These are phyloP conservation scores for Periglandula ipomoeae DNA, from an alignment of 2,329 filamentous ascomycete genomes.

Conservation along the genomic window DNA sequence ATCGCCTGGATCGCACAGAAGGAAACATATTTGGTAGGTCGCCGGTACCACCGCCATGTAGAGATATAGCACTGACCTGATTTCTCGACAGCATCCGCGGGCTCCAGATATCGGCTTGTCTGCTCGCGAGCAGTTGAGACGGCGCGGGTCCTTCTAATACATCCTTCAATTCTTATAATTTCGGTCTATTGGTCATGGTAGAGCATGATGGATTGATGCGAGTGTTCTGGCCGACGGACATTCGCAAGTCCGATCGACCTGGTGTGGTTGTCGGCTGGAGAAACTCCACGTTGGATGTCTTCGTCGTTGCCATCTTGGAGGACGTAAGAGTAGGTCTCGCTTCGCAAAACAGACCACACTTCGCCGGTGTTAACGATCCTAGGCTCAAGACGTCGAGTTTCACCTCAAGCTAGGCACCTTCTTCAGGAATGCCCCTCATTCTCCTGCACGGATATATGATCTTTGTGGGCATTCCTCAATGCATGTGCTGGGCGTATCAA, in stretches of 20 bases:
- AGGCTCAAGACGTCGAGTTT: conserved; percentile 76
- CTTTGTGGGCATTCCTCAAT: conserved; percentile 76
- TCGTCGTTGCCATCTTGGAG: conserved; percentile 82
- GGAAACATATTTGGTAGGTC: conserved; percentile 69
- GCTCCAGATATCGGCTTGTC: conserved; percentile 73
- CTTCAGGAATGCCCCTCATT: conserved; percentile 72
- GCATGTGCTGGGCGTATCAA: conserved; percentile 78
- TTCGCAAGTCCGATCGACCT: conserved; percentile 58
- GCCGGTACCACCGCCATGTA: neutral
- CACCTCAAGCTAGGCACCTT: conserved; percentile 77
- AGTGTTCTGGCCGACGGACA: conserved; percentile 95
- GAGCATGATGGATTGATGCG: conserved; percentile 86
- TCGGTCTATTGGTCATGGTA: conserved; percentile 46
- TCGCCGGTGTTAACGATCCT: conserved; percentile 1
- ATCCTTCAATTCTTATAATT: conserved; percentile 13
- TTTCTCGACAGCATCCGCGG: conserved; percentile 62
- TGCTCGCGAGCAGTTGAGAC: conserved; percentile 86
- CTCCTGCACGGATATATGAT: conserved; percentile 70
- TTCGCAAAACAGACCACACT: neutral
- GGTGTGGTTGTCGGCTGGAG: conserved; percentile 93
- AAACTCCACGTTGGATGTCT: conserved; percentile 83
- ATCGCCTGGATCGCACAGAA: conserved; percentile 72
- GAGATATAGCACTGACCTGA: neutral
- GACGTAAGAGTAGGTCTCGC: conserved; percentile 72
- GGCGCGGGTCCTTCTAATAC: conserved; percentile 82